Evolutionary conservation across 75 land plant genomes (phyloP), one percentile per base, ranked within the genome.

Genomic region (Ceratopteris richardii): DNA sequence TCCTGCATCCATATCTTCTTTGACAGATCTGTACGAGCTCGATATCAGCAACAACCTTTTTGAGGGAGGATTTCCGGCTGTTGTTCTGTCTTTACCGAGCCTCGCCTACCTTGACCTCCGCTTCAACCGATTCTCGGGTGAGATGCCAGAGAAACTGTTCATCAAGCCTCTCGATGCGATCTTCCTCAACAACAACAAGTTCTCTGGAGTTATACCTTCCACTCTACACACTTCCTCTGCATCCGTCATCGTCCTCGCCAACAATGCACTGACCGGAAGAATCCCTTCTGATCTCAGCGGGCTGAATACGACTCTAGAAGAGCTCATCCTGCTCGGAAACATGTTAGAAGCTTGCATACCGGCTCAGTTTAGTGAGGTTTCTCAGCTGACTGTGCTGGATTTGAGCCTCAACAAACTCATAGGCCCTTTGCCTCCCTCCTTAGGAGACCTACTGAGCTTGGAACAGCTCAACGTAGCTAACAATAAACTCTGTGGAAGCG

Each of bases 201-300:
- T 82, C 57, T 33, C 27, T 2, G 37, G 53, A 59, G 52, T 46
- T 16, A 28, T 82, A 18, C 80, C 86, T 12, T 31, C 18, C 5
- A 82, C 51, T 25, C 27, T 82, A 42, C 79, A 79, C 2, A 53
- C 65, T 47, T 72, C 83, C 7, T 41, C 52, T 2, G 79, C 42
- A 11, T 80, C 80, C n/a, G 86, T 80, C 16, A 21, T 78, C 17
- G 81, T 78, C 5, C 21, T 80, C 3, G 83, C 86, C 24, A 80
- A 76, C 67, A 80, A 68, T 44, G 25, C 44, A 18, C 36, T 82
- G 31, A 40, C 27, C 5, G 83, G 83, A 0, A 54, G 64, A 33
- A 57, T 82, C 17, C 86, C 83, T 12, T n/a, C 54, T 20, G 60
- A 57, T 36, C 29, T 82, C 0, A 55, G 24, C 21, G 44, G 59